phyloP scores from a whole-genome alignment of 2,329 filamentous ascomycete species.

The Pezicula carpinea region DNA sequence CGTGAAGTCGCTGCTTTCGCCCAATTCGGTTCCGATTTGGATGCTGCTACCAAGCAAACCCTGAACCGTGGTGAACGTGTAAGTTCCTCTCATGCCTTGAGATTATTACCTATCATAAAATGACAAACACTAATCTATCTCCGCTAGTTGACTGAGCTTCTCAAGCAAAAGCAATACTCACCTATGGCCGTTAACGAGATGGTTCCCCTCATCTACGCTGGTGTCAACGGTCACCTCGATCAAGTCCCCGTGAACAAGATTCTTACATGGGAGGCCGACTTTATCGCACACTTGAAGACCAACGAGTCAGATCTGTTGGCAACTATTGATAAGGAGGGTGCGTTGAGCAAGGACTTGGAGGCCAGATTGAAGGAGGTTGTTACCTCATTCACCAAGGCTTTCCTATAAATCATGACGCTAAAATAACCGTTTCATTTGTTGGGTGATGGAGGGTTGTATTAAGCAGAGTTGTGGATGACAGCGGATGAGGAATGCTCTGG shows the following conservation, averaged over 20 bases:
- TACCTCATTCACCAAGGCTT: conserved; percentile 87
- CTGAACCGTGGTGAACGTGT: conserved; percentile 97
- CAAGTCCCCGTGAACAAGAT: conserved; percentile 85
- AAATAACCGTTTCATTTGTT: conserved; percentile 24
- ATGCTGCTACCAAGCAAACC: conserved; percentile 98
- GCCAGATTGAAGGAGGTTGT: conserved; percentile 74
- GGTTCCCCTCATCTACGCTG: conserved; percentile 98
- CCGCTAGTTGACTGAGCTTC: conserved; percentile 78
- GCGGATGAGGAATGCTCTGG: conserved; percentile 8
- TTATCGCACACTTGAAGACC: conserved; percentile 85
- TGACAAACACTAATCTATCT: conserved; percentile 15
- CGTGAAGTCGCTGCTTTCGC: conserved; percentile 99
- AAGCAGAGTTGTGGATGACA: conserved; percentile 12
- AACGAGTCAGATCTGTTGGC: conserved; percentile 81
- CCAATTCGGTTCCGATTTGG: conserved; percentile 99
- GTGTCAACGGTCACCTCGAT: conserved; percentile 97
- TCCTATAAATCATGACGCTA: conserved; percentile 40
- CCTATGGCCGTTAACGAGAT: conserved; percentile 99
- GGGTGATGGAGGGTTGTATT: conserved; percentile 15
- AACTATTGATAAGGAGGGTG: conserved; percentile 92
- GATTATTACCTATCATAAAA: conserved; percentile 2
- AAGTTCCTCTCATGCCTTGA: conserved; percentile 36
- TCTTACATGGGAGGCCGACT: conserved; percentile 89
- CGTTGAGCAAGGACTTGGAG: conserved; percentile 92
- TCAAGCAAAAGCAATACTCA: conserved; percentile 99